phyloP scores from a whole-genome alignment of 164 flowering plant species.

The Aristolochia californica region DNA sequence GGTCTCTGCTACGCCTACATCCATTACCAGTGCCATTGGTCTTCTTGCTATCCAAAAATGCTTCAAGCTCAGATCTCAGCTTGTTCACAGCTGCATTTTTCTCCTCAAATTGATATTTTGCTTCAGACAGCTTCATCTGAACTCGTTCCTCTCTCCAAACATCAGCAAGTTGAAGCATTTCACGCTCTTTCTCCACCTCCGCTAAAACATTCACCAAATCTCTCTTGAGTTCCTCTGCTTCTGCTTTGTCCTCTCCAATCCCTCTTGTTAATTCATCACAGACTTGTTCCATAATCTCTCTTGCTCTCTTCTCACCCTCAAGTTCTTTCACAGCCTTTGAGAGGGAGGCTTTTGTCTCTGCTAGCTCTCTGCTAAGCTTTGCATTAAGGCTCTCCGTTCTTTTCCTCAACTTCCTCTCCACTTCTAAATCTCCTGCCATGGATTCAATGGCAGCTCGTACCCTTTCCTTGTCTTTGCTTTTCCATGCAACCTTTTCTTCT shows the following conservation, averaged over 20 bases:
- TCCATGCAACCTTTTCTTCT: constrained; percentile 79
- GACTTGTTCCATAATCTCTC: constrained; percentile 54
- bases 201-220: constrained; percentile 47
- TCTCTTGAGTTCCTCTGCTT: constrained; percentile 53
- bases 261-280: constrained; percentile 68
- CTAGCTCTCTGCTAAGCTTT: constrained; percentile 72
- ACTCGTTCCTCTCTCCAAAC: constrained; percentile 68
- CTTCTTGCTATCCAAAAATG: constrained; percentile 32
- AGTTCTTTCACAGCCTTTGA: constrained; percentile 53
- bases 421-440: constrained; percentile 63
- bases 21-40: constrained; percentile 25
- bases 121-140: constrained; percentile 79
- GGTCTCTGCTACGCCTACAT: constrained; percentile 12
- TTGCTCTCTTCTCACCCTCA: constrained; percentile 65
- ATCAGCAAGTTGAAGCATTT: constrained; percentile 82
- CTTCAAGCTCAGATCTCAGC: constrained; percentile 58
- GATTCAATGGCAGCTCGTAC: constrained; percentile 63
- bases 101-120: constrained; percentile 79
- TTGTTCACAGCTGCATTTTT: constrained; percentile 66
- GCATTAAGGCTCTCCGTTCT: constrained; percentile 74
- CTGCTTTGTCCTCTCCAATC: constrained; percentile 57
- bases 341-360: constrained; percentile 51
- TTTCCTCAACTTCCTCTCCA: constrained; percentile 72
- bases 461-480: constrained; percentile 49
- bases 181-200: constrained; percentile 77